phyloP scores from a whole-genome alignment of 73 alveolate species.

The Halteria grandinella region DNA sequence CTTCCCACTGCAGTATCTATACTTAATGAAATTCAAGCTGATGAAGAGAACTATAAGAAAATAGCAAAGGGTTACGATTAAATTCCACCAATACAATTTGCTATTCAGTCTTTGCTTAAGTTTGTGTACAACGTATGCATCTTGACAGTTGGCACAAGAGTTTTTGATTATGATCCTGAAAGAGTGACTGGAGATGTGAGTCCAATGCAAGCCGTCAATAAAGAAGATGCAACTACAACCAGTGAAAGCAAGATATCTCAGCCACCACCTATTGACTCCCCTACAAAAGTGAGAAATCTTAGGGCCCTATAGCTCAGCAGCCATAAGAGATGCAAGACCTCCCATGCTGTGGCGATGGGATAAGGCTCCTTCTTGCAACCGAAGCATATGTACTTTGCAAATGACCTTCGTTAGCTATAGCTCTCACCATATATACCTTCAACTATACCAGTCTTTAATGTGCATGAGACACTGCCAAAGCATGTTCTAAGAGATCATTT shows the following conservation, averaged over 20 bases:
- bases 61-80: no score
- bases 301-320: slow-evolving; percentile 21
- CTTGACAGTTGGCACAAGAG: no score
- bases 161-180: no score
- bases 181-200: no score
- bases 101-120: no score
- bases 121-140: no score
- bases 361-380: neutral
- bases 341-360: neutral
- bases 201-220: no score
- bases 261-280: slow-evolving; percentile 2
- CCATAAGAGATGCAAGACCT: neutral
- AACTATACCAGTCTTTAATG: slow-evolving; percentile 51
- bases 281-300: slow-evolving; percentile 28
- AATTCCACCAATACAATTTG: no score
- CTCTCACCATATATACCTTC: slow-evolving; percentile 28
- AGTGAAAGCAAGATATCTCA: neutral
- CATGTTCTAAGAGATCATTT: slow-evolving; percentile 57
- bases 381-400: no score
- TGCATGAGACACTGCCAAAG: slow-evolving; percentile 70
- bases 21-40: neutral
- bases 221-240: neutral
- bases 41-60: no score
- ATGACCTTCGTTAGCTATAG: neutral
- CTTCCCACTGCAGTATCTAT: neutral